Percentiles rank a stretch among this genome's conserved stretches.
These are phyloP conservation scores for Mycena rosella DNA, from an alignment of 768 basidiomycete genomes.

Conservation along the genomic window DNA sequence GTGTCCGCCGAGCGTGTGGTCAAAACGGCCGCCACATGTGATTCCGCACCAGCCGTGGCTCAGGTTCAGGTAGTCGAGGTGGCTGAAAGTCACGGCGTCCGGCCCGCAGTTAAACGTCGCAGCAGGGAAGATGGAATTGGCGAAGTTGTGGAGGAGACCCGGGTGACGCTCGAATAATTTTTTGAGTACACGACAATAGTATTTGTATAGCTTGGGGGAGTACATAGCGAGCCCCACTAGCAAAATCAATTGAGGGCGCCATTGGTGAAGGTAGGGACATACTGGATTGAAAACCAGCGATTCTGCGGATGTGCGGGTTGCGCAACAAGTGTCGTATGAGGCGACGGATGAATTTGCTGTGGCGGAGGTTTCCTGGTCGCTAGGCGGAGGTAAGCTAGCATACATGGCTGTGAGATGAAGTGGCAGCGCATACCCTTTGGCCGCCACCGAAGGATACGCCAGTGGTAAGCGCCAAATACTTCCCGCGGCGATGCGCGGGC, in stretches of 20 bases:
- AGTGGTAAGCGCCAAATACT: not conserved
- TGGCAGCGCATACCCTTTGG: not conserved
- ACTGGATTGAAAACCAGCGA: constrained; percentile 13
- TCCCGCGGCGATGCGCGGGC: not conserved
- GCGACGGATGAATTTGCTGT: no score
- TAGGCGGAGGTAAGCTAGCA: not conserved
- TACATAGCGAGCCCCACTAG: constrained; percentile 19
- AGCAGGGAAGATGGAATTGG: constrained; percentile 8
- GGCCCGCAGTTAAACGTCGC: not conserved
- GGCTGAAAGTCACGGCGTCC: not conserved
- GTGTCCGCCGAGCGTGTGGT: not conserved
- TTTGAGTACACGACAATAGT: not conserved
- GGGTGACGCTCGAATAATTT: constrained; percentile 11
- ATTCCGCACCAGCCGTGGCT: not conserved
- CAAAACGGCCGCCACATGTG: not conserved
- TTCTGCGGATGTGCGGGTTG: not conserved
- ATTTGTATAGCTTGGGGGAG: constrained; percentile 26
- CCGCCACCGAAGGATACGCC: constrained; percentile 19
- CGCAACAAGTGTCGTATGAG: not conserved
- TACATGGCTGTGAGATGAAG: not conserved
- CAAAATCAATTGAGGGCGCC: not conserved
- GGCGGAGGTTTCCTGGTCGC: not conserved
- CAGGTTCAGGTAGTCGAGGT: no score
- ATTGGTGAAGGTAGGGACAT: not conserved
- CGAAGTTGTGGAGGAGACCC: not conserved